A percentile compares a stretch with the other conserved stretches of the same genome.
These are phyloP conservation scores for Angomonas ambiguus DNA, from an alignment of 208 protist genomes.

Conservation along the genomic window DNA sequence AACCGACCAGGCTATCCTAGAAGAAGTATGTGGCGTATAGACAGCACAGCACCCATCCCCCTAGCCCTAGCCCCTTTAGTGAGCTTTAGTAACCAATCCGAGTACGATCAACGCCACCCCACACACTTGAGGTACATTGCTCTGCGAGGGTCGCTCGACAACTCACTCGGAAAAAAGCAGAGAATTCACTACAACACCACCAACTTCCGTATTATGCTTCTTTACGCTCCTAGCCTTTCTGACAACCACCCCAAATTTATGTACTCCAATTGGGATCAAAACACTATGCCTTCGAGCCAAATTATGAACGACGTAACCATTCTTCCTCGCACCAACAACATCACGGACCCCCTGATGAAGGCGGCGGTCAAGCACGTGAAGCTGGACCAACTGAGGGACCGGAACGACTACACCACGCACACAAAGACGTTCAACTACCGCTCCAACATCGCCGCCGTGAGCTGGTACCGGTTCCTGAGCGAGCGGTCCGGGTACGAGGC, in stretches of 20 bases:
- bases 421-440: not conserved
- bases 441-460: not conserved
- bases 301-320: not conserved
- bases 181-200: not conserved
- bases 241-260: not conserved
- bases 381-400: conserved; percentile 7
- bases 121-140: not conserved
- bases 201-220: not conserved
- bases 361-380: conserved; percentile 25
- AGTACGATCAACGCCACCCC: not conserved
- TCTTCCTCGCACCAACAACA: conserved; percentile 19
- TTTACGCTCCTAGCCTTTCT: not conserved
- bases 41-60: not conserved
- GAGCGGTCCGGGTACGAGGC: not conserved
- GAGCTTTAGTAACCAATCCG: not conserved
- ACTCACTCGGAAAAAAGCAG: not conserved
- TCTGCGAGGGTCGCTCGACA: not conserved
- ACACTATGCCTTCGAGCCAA: not conserved
- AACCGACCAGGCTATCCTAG: not conserved
- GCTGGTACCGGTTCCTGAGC: not conserved
- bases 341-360: conserved; percentile 31
- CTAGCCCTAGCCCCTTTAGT: not conserved
- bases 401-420: not conserved
- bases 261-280: conserved; percentile 19
- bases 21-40: not conserved